Evolutionary conservation across 805 yeast genomes (phyloP).

Genomic region (Hanseniaspora jakobsenii): DNA sequence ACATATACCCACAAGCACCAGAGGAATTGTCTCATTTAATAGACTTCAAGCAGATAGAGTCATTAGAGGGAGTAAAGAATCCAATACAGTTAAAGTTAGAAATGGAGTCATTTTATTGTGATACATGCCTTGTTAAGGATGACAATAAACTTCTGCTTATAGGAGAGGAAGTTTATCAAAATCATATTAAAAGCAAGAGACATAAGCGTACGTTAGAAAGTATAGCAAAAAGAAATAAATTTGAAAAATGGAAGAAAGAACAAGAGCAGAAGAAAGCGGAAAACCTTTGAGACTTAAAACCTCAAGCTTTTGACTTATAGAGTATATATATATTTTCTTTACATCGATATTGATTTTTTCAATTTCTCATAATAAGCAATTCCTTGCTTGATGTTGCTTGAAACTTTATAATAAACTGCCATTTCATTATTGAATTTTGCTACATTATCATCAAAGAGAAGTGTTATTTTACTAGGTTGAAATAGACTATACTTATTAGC

Average conservation of each 20-base stretch:
- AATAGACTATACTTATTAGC: not conserved
- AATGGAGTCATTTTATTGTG: slow-evolving; percentile 51
- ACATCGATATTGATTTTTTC: slow-evolving; percentile 17
- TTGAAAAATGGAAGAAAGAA: slow-evolving; percentile 34
- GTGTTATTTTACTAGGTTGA: no score
- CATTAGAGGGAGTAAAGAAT: slow-evolving; percentile 17
- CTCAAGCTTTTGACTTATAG: slow-evolving; percentile 18
- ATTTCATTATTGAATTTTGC: not conserved
- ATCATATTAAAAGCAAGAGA: slow-evolving; percentile 55
- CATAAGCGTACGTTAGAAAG: slow-evolving; percentile 46
- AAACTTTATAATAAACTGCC: not conserved
- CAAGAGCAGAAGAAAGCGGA: slow-evolving; percentile 23
- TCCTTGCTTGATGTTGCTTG: slow-evolving; percentile 22
- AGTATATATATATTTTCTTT: slow-evolving; percentile 19
- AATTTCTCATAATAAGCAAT: slow-evolving; percentile 18
- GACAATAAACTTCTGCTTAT: slow-evolving; percentile 51
- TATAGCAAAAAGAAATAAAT: slow-evolving; percentile 40
- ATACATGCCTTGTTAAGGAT: slow-evolving; percentile 45
- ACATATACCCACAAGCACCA: slow-evolving; percentile 30
- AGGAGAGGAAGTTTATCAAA: slow-evolving; percentile 59
- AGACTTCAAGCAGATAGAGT: slow-evolving; percentile 10
- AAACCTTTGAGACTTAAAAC: no score
- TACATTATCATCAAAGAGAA: not conserved
- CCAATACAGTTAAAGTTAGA: slow-evolving; percentile 33
- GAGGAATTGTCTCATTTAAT: slow-evolving; percentile 27